Evolutionary conservation across 257 asterid genomes (phyloP), one percentile per base, ranked within the genome.

Genomic region (Capsicum pubescens): DNA sequence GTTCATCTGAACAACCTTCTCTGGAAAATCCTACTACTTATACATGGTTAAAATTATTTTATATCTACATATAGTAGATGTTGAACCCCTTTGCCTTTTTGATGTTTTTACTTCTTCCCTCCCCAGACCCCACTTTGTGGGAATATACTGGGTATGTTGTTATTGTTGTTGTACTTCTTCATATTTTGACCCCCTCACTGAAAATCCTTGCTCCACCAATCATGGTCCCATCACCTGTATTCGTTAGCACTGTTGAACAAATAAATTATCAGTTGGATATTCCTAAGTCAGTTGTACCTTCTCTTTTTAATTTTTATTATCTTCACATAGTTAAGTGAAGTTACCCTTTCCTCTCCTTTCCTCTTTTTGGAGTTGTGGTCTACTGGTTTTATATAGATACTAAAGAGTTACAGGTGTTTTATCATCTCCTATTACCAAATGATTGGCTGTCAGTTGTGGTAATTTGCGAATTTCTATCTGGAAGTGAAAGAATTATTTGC

Each of bases 221-320:
- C 44, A 39, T 67, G 50, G 48, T 32, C 55, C 79, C 64, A 26
- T 82, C 61, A 16, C 55, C 17, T 66, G 26, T 82, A 15, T 50
- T 48, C 61, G 26, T 26, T 60, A 42, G 57, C 16, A 9, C 36
- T 21, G 21, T 81, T 63, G 59, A 48, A 46, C 32, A 16, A 61
- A 16, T 61, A 1, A 44, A 46, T 81, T 48, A 59, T 81, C 60
- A 81, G 44, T 44, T 81, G 70, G 81, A 52, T 14, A 54, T 10
- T 26, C 5, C 59, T 35, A 26, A 26, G 9, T 76, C 15, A 26
- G 14, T 14, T 76, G 48, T 52, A 54, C 15, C 81, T 76, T 76
- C 64, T 54, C 48, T 76, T 32, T 15, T 76, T 15, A 48, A 54
- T 76, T 9, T 14, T 46, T 72, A 3, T 52, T 15, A 76, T 76